Evolutionary conservation across 805 yeast species (phyloP).

Genomic region (Zygosaccharomyces bailii): DNA sequence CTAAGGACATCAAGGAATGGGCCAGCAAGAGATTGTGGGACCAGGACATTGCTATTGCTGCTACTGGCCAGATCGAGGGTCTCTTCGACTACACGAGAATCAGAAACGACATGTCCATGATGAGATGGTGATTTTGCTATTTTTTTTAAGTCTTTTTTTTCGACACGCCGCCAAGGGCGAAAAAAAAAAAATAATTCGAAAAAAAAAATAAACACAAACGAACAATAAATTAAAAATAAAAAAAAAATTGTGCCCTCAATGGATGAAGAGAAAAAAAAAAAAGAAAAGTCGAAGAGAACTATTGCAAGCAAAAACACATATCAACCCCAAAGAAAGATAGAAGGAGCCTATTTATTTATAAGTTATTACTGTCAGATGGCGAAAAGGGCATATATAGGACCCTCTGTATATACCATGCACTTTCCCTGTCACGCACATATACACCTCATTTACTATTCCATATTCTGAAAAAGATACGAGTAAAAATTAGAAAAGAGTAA

Average conservation of each 20-base stretch:
- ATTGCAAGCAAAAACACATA: background rate
- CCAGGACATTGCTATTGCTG: slow-evolving; percentile 78
- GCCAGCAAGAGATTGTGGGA: slow-evolving; percentile 76
- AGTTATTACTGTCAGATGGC: slow-evolving; percentile 4
- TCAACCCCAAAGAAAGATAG: slow-evolving; percentile 6
- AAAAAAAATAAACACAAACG: no score
- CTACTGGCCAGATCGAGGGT: slow-evolving; percentile 83
- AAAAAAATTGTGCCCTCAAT: no score
- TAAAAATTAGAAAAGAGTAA: slow-evolving; percentile 2
- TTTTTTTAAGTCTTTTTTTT: background rate
- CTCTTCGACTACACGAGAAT: slow-evolving; percentile 79
- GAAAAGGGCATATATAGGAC: slow-evolving; percentile 9
- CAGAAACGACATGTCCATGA: slow-evolving; percentile 86
- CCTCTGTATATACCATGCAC: slow-evolving; percentile 14
- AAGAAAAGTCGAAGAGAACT: background rate
- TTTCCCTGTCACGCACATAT: slow-evolving; percentile 12
- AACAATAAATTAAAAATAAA: no score
- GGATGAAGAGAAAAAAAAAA: background rate
- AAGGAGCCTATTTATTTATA: slow-evolving; percentile 8
- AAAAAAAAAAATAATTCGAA: background rate
- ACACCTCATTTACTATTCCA: slow-evolving; percentile 12
- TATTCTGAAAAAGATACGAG: slow-evolving; percentile 11
- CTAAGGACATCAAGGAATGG: slow-evolving; percentile 63
- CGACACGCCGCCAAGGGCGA: background rate
- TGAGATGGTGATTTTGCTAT: slow-evolving; percentile 60